Percentiles rank a stretch among this genome's conserved stretches.
These are phyloP conservation scores for Meredithiella fracta DNA, from an alignment of 2,329 filamentous ascomycete species.

Conservation along the genomic window DNA sequence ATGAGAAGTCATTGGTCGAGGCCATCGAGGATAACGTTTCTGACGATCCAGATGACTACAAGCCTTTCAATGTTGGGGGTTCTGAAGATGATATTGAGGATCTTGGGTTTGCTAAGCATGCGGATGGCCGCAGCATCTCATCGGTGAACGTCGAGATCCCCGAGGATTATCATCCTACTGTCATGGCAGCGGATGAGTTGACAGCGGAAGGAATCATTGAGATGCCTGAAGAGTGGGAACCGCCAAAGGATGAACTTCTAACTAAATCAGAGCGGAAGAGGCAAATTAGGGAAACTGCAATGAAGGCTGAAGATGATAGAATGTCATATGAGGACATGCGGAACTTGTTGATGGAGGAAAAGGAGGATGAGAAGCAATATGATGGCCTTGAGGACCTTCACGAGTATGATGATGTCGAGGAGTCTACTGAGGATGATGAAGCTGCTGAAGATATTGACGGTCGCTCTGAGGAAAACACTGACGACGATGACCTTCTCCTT, in stretches of 20 bases:
- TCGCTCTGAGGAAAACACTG: neutral
- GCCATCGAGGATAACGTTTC: neutral
- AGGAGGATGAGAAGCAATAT: no score
- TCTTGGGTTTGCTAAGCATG: neutral
- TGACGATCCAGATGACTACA: slow-evolving; percentile 3
- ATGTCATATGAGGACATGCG: no score
- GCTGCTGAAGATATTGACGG: neutral
- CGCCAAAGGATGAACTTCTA: neutral
- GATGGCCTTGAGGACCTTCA: neutral
- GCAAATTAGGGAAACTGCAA: neutral
- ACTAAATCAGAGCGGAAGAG: neutral
- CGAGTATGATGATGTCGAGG: neutral
- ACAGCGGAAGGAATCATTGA: neutral
- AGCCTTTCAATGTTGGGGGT: neutral
- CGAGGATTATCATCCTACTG: neutral
- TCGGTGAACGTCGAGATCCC: neutral
- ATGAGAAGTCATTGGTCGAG: neutral
- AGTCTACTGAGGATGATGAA: neutral
- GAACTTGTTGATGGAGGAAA: no score
- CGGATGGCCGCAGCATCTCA: neutral
- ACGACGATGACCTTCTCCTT: neutral
- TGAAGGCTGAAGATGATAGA: no score
- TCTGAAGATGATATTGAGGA: slow-evolving; percentile 1
- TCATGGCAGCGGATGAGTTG: neutral
- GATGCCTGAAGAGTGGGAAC: neutral